Percentiles rank a stretch among this genome's conserved stretches.
These are phyloP conservation scores for Phialocephala subalpina DNA, from an alignment of 2,329 filamentous ascomycete species.

Conservation along the genomic window DNA sequence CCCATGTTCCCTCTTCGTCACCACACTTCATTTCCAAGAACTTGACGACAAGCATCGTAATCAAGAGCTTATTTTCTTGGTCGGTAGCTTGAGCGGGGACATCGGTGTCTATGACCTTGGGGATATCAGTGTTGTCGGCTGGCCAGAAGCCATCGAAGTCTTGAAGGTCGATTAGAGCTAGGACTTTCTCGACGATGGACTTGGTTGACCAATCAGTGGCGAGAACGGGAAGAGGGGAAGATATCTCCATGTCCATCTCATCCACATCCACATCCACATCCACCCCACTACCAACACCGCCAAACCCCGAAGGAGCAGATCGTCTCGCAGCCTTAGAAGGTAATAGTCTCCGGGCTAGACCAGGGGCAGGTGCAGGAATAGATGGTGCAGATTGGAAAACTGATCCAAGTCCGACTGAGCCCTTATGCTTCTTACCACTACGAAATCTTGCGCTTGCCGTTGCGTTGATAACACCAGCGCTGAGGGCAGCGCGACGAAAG, in stretches of 20 bases:
- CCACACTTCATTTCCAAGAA: conserved; percentile 56
- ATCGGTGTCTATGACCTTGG: conserved; percentile 26
- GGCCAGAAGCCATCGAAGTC: conserved; percentile 62
- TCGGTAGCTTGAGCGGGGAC: background rate
- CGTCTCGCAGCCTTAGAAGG: background rate
- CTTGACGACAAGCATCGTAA: conserved; percentile 53
- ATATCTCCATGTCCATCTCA: too few relatives aligned
- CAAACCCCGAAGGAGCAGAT: background rate
- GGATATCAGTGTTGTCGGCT: conserved; percentile 12
- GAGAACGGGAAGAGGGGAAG: too few relatives aligned
- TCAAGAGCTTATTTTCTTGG: conserved; percentile 28
- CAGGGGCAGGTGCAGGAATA: background rate
- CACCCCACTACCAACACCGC: background rate
- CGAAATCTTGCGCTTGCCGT: too few relatives aligned
- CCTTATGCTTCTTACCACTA: too few relatives aligned
- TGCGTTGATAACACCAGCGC: too few relatives aligned
- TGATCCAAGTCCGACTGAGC: too few relatives aligned
- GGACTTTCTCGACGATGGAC: conserved; percentile 43
- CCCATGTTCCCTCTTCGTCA: conserved; percentile 64
- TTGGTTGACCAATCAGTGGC: conserved; percentile 12
- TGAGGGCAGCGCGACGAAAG: too few relatives aligned
- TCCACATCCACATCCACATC: background rate
- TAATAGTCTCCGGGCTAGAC: background rate
- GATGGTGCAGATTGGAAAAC: too few relatives aligned
- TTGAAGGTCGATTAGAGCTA: conserved; percentile 61